Evolutionary conservation across 2,329 filamentous ascomycete species (phyloP), one percentile per base, ranked within the genome.

Genomic region (Beauveria varroae): DNA sequence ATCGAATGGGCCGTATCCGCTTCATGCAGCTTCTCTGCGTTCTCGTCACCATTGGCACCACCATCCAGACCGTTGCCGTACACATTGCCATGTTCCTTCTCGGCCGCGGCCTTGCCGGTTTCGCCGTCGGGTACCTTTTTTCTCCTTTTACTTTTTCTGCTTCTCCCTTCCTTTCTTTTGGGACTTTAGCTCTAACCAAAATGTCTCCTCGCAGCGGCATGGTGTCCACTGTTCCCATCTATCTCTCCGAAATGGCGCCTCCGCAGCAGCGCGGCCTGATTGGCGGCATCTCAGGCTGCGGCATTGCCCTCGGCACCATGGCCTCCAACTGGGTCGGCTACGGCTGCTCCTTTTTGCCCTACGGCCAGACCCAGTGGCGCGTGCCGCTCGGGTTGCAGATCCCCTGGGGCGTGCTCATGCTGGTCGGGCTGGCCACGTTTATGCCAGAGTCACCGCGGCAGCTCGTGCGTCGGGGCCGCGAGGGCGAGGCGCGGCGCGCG

Each of bases 271-370:
- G 81, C 43, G 81, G 81, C n/a, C 69, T 83, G 16, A 82, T 83
- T 62, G 81, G 78, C 18, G 80, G 81, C 16, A 75, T 80, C 49
- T 81, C 78, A 1, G 81, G 82, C 8, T 79, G 79, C 56, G 81
- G 81, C 8, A 81, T 84, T 62, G 75, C 79, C 2, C 79, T 82
- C 57, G 82, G 81, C 12, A 82, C 80, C 3, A 82, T 83, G 79
- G 71, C 74, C 64, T 81, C 79, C 5, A 85, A 84, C 67, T 84
- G 81, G 82, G 76, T 83, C 4, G 81, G 81, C 3, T 84, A 79
- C 64, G 80, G 80, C 0, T 82, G 81, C 63, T 76, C 78, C 22
- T 83, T 78, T 60, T 80, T 81, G 14, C 5, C 46, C 0, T 82
- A 83, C 61, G 81, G 82, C 0, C 67, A 75, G 4, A 68, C 77